Percentiles rank a stretch among this genome's conserved stretches.
Conservation (phyloP, 1,139 yeast genomes). For the Taiozyma sp. region DNA sequence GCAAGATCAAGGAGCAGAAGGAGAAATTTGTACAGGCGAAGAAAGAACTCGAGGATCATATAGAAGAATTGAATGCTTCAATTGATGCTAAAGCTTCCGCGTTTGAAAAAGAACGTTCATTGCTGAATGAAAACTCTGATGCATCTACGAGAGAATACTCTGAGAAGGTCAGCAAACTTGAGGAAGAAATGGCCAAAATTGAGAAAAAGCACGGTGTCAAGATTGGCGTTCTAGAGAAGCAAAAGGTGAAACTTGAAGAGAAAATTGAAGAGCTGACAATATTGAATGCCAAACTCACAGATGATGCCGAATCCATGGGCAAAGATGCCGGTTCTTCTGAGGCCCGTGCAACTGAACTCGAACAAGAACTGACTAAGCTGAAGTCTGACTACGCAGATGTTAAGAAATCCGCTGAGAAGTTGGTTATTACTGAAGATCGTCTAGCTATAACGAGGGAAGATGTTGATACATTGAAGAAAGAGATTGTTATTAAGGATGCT, state of each 20-base stretch:
- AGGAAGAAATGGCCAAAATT: slow-evolving; percentile 24
- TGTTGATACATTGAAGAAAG: background rate
- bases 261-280: slow-evolving; percentile 8
- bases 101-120: slow-evolving; percentile 46
- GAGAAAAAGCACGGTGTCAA: slow-evolving; percentile 16
- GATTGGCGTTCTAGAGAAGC: slow-evolving; percentile 11
- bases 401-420: slow-evolving; percentile 4
- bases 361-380: background rate
- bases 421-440: background rate
- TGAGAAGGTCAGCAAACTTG: slow-evolving; percentile 37
- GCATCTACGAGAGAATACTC: slow-evolving; percentile 44
- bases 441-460: background rate
- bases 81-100: slow-evolving; percentile 35
- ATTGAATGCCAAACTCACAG: slow-evolving; percentile 9
- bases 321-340: slow-evolving; percentile 1
- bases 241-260: slow-evolving; percentile 14
- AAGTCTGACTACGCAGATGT: background rate
- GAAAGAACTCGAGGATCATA: slow-evolving; percentile 17
- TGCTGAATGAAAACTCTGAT: slow-evolving; percentile 46
- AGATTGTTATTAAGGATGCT: background rate
- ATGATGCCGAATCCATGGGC: slow-evolving; percentile 1
- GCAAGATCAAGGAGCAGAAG: slow-evolving; percentile 10
- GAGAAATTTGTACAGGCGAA: slow-evolving; percentile 4
- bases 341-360: background rate
- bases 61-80: slow-evolving; percentile 22